Base-by-base conservation (phyloP, 805 yeast species). In the Kazachstania africana region DNA sequence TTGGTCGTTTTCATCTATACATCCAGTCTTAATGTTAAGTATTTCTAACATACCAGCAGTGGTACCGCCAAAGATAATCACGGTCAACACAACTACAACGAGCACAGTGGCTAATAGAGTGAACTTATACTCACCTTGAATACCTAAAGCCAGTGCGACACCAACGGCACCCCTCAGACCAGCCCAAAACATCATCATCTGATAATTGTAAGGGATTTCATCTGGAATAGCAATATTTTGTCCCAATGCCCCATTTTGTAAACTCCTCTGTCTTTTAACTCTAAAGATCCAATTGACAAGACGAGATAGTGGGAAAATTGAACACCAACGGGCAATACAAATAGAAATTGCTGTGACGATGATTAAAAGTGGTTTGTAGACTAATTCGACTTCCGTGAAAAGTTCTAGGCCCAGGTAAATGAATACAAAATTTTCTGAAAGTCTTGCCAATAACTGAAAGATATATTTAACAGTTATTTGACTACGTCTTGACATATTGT, bases 151-250 rank as follows among this genome's bases (percentile, higher is more conserved):
- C 48, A 91, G 68, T 0, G 98, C 99, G 4, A 91, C 99, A 42
- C 99, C 99, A 22, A 91, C 99, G 1, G 99, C 99, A 37, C 99
- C 99, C 50, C 99, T 69, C 35, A 91, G 65, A 3, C 99, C 99
- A 3, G 98, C 98, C 99, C 99, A 91, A 55, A 91, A 91, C 31
- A 88, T 84, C 98, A 91, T 91, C 82, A 85, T 84, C 60, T 91
- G 98, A 57, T 91, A 91, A 38, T 79, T 83, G 47, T 83, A 88
- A 16, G 95, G 91, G 39, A 91, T 85, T 59, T 88, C 97, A 47
- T 85, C 95, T 2, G 81, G 79, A 8, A 68, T 59, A 2, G 66
- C 47, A 3, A 45, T 30, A 31, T 47, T 55, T 12, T 38, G 37
- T 6, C 48, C 39, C 12, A 38, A 31, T 12, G 40, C 28, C 4